Percentiles rank a stretch among this genome's conserved stretches.
phyloP scores from a whole-genome alignment of 2,329 filamentous ascomycete species.

The Davidsoniella eucalypti region DNA sequence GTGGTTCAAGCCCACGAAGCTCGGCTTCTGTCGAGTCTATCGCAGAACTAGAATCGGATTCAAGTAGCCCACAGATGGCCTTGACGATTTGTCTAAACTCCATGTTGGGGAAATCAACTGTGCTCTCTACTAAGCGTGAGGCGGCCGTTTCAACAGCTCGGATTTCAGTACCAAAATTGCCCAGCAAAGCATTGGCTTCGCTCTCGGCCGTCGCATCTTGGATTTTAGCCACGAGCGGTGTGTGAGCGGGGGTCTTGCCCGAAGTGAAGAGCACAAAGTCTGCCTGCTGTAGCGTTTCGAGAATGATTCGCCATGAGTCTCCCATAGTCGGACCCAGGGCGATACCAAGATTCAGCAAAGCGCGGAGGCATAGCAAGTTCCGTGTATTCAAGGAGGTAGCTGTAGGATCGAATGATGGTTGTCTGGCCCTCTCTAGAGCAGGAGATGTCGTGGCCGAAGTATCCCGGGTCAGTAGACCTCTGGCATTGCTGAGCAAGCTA shows the following conservation, averaged over 20 bases:
- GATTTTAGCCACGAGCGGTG: conserved; percentile 27
- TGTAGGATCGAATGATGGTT: conserved; percentile 38
- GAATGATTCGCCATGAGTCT: conserved; percentile 72
- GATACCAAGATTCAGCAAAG: conserved; percentile 87
- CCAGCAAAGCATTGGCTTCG: conserved; percentile 35
- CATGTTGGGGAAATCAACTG: conserved; percentile 71
- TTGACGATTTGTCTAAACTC: conserved; percentile 63
- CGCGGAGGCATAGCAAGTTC: conserved; percentile 78
- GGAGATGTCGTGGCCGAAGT: conserved; percentile 45
- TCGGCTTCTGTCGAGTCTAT: background rate
- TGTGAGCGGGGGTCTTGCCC: conserved; percentile 36
- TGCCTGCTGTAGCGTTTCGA: conserved; percentile 84
- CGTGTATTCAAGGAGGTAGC: conserved; percentile 57
- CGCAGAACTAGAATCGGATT: conserved; percentile 17
- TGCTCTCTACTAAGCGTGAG: conserved; percentile 76
- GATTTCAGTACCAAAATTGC: conserved; percentile 64
- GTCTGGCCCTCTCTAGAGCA: conserved; percentile 40
- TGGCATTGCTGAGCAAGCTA: conserved; percentile 53
- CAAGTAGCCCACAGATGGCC: conserved; percentile 58
- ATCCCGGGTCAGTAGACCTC: conserved; percentile 58
- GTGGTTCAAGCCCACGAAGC: conserved; percentile 7
- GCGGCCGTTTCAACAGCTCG: conserved; percentile 80
- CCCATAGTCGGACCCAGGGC: conserved; percentile 79
- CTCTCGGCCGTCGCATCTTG: conserved; percentile 32
- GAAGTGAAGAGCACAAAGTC: conserved; percentile 67